Evolutionary conservation across 495 filamentous ascomycete species (phyloP).

Genomic region (Aspergillus saccharolyticus): DNA sequence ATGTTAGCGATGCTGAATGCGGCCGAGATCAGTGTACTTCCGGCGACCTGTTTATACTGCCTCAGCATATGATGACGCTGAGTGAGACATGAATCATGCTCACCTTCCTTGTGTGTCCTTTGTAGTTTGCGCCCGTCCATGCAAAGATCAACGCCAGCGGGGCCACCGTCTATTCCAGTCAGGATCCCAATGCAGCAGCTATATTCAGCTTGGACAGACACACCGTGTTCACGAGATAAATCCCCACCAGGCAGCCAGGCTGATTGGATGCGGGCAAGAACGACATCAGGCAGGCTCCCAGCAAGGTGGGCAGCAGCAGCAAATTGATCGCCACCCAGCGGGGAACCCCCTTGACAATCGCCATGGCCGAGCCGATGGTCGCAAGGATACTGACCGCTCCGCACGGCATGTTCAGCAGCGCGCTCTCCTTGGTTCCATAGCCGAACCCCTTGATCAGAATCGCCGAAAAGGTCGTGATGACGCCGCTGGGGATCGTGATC

Average conservation of each 20-base stretch:
- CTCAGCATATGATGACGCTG: too few relatives aligned
- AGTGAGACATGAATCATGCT: too few relatives aligned
- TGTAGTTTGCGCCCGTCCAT: constrained; percentile 41
- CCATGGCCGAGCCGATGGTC: constrained; percentile 46
- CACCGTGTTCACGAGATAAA: constrained; percentile 56
- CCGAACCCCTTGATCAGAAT: constrained; percentile 47
- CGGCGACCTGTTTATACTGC: constrained; percentile 20
- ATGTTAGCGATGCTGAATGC: constrained; percentile 52
- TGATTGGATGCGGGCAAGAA: constrained; percentile 42
- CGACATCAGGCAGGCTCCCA: constrained; percentile 56
- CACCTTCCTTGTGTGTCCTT: constrained; percentile 40
- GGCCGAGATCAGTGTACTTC: constrained; percentile 37
- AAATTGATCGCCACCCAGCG: constrained; percentile 44
- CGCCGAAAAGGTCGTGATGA: constrained; percentile 44
- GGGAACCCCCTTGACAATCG: constrained; percentile 33
- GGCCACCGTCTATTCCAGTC: constrained; percentile 25
- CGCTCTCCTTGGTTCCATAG: constrained; percentile 36
- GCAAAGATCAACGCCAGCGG: constrained; percentile 38
- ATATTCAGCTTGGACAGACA: neutral
- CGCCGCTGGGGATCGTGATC: constrained; percentile 46
- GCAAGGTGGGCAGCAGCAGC: constrained; percentile 35
- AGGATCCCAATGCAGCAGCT: neutral
- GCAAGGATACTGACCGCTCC: constrained; percentile 52
- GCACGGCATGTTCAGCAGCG: constrained; percentile 61
- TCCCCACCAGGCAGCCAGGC: constrained; percentile 52